Evolutionary conservation across 2,329 filamentous ascomycete genomes (phyloP), one percentile per base, ranked within the genome.

Genomic region (Apiospora aurea): DNA sequence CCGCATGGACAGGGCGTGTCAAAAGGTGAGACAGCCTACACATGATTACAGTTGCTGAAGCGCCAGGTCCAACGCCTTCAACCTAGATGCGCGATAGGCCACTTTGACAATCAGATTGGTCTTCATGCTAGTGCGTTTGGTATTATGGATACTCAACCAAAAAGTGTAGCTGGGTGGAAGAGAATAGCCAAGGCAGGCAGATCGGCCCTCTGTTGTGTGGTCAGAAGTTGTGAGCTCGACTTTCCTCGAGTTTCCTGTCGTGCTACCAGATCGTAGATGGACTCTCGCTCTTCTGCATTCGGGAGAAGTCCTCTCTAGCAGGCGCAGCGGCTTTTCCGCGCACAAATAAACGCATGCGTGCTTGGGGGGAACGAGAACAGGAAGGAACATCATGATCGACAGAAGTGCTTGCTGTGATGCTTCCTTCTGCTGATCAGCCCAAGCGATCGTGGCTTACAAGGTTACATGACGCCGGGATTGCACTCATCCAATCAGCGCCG

Each of bases 371-470:
- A 57, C 26, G 29, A 46, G 44, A 14, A 13, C 3, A 41, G 57
- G 18, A 41, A n/a, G 21, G 29, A n/a, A 41, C 57, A 64, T 41
- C 57, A 41, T n/a, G 34, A 41, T 64, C 57, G 57, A 41, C 57
- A 64, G 46, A 38, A 38, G 38, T 61, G 53, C 53, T 38, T 21
- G 57, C 34, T 61, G 57, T 6, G 57, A 34, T 24, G 34, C 18
- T 64, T 64, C 38, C 57, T 64, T 64, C n/a, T 64, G 57, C 57
- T 64, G 57, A 64, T 64, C 57, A 64, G 34, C 57, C 41, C 57
- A 64, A 41, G 34, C 18, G 3, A 64, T 64, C 18, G 57, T 64
- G 34, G 57, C 57, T 64, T 64, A 34, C 57, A n/a, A 14, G 57
- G 57, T n/a, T 61, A 38, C 18, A 38, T 61, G 53, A 1, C 38